Evolutionary conservation across 768 basidiomycete genomes (phyloP).

Genomic region (Termitomyces sp.): DNA sequence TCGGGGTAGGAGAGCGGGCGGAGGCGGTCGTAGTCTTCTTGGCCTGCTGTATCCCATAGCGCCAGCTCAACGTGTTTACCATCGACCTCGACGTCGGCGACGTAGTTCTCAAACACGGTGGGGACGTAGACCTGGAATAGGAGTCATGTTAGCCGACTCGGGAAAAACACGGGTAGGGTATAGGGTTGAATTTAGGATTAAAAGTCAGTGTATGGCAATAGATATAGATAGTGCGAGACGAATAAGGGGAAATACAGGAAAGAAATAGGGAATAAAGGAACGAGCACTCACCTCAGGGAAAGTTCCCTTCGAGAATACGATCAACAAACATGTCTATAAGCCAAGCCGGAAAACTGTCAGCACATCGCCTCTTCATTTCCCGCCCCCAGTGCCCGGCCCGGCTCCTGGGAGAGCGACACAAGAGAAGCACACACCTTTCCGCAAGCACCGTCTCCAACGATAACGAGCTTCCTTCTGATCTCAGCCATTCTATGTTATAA

Average conservation of each 20-base stretch:
- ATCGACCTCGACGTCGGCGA: conserved; percentile 98
- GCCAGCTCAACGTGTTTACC: conserved; percentile 98
- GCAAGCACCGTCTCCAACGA: conserved; percentile 97
- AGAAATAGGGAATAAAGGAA: neutral
- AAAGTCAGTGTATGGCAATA: neutral
- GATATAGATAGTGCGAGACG: neutral
- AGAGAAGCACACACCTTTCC: conserved; percentile 64
- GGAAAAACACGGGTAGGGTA: neutral
- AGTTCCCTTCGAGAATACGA: conserved; percentile 95
- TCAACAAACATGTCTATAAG: conserved; percentile 83
- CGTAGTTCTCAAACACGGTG: conserved; percentile 99
- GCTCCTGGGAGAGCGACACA: no score
- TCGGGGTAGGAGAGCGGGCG: conserved; percentile 97
- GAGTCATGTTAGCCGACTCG: conserved; percentile 6
- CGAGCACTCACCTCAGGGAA: conserved; percentile 79
- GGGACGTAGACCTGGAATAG: conserved; percentile 89
- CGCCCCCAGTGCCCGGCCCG: neutral
- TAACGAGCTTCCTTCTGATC: conserved; percentile 98
- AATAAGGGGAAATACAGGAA: neutral
- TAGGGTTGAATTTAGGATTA: neutral
- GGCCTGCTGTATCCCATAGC: conserved; percentile 99
- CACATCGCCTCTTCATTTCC: neutral
- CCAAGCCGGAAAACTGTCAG: conserved; percentile 4
- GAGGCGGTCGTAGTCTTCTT: conserved; percentile 99
- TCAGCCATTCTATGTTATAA: conserved; percentile 68